Percentiles rank a stretch among this genome's conserved stretches.
Evolutionary conservation across 257 asterid genomes (phyloP).

Genomic region (Anisodus acutangulus): DNA sequence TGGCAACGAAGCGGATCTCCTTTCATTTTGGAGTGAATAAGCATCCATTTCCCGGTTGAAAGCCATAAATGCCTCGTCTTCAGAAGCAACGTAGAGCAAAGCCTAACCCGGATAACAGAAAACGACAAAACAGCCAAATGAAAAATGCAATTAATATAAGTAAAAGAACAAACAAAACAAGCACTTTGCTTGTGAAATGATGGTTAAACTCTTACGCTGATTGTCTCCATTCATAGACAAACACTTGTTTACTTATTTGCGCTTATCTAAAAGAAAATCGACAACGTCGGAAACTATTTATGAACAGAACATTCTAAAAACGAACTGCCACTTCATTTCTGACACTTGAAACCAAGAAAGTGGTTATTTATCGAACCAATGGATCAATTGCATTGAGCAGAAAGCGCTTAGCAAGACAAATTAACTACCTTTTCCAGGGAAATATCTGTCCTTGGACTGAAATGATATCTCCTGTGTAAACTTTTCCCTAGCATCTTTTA

Average conservation of each 20-base stretch:
- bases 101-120: slow-evolving; percentile 48
- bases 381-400: slow-evolving; percentile 26
- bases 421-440: slow-evolving; percentile 81
- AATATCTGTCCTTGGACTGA: slow-evolving; percentile 84
- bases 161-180: background rate
- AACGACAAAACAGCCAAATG: background rate
- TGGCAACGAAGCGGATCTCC: slow-evolving; percentile 43
- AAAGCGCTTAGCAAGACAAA: slow-evolving; percentile 16
- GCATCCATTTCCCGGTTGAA: slow-evolving; percentile 71
- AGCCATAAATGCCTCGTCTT: slow-evolving; percentile 80
- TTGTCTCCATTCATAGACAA: background rate
- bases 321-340: background rate
- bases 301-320: slow-evolving; percentile 1
- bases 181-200: background rate
- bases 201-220: background rate
- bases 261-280: background rate
- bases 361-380: background rate
- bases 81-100: slow-evolving; percentile 82
- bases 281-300: background rate
- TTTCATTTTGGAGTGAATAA: slow-evolving; percentile 59
- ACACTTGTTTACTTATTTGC: background rate
- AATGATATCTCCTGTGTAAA: slow-evolving; percentile 78
- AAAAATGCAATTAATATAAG: background rate
- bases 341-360: slow-evolving; percentile 17
- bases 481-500: slow-evolving; percentile 75